Evolutionary conservation across 208 protist species (phyloP).

Genomic region (Sergeia podlipaevii): DNA sequence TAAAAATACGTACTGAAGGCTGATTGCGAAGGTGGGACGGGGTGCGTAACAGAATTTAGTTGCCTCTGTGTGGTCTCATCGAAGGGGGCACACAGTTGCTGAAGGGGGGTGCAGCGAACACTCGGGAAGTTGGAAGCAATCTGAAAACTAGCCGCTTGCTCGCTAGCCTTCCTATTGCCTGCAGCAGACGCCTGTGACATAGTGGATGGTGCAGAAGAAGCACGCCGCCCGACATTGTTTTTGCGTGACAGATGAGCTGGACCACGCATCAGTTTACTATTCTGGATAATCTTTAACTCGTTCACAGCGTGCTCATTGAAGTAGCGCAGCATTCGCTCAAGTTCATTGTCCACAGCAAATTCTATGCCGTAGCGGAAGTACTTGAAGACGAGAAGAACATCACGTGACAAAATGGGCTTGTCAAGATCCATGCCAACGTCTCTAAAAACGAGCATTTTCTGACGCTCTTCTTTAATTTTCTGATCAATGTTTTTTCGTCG

Average conservation of each 20-base stretch:
- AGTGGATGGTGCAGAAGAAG: too few relatives aligned
- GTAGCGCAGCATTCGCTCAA: slow-evolving; percentile 86
- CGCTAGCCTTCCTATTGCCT: too few relatives aligned
- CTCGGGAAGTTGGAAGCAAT: too few relatives aligned
- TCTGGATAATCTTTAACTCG: slow-evolving; percentile 86
- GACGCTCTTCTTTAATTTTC: slow-evolving; percentile 66
- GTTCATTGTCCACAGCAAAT: slow-evolving; percentile 86
- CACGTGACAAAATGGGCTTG: slow-evolving; percentile 83
- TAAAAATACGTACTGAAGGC: too few relatives aligned
- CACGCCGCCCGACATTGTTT: slow-evolving; percentile 1
- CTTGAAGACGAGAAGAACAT: slow-evolving; percentile 84
- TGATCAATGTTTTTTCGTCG: slow-evolving; percentile 38
- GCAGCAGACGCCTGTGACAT: too few relatives aligned
- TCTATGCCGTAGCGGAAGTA: slow-evolving; percentile 86
- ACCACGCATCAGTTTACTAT: slow-evolving; percentile 87
- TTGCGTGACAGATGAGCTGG: slow-evolving; percentile 57
- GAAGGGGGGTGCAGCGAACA: too few relatives aligned
- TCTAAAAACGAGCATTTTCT: slow-evolving; percentile 76
- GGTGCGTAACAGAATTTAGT: not conserved
- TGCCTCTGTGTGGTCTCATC: too few relatives aligned
- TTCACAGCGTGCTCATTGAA: slow-evolving; percentile 89
- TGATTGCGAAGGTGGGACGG: too few relatives aligned
- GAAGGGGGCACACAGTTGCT: too few relatives aligned
- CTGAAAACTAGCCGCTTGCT: not conserved
- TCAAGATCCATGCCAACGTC: slow-evolving; percentile 90